These are phyloP conservation scores for Suhomyces terraborum DNA, from an alignment of 1,139 yeast genomes.

Conservation along the genomic window DNA sequence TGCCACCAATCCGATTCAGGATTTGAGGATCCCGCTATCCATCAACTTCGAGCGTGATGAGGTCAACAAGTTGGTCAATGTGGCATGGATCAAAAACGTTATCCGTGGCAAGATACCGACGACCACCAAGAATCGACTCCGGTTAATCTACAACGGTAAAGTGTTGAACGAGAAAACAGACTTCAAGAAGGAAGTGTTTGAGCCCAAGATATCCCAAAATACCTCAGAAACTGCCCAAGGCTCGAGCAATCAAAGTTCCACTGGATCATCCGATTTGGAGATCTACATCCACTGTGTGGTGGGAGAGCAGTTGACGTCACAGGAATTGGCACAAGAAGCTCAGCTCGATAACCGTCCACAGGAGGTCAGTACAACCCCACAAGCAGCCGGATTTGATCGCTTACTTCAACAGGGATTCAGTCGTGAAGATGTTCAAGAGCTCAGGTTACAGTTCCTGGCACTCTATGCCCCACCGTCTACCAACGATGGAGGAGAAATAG, in stretches of 20 bases:
- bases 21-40: slow-evolving; percentile 34
- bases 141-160: slow-evolving; percentile 74
- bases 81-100: slow-evolving; percentile 31
- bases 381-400: slow-evolving; percentile 84
- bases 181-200: slow-evolving; percentile 52
- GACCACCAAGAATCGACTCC: slow-evolving; percentile 51
- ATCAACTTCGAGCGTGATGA: slow-evolving; percentile 36
- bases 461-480: slow-evolving; percentile 51
- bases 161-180: slow-evolving; percentile 64
- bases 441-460: slow-evolving; percentile 72
- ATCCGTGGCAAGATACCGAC: slow-evolving; percentile 32
- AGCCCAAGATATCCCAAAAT: slow-evolving; percentile 24
- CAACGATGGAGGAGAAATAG: slow-evolving; percentile 21
- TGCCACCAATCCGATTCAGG: slow-evolving; percentile 26
- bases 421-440: slow-evolving; percentile 68
- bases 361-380: slow-evolving; percentile 60
- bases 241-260: background rate
- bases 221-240: background rate
- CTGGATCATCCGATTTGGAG: slow-evolving; percentile 8
- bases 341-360: slow-evolving; percentile 55
- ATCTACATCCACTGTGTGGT: slow-evolving; percentile 78
- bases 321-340: slow-evolving; percentile 66
- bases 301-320: slow-evolving; percentile 64
- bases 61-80: slow-evolving; percentile 33
- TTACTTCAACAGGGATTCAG: slow-evolving; percentile 81